Conservation (phyloP, 768 basidiomycete species). For the Daedaleopsis nitida region DNA sequence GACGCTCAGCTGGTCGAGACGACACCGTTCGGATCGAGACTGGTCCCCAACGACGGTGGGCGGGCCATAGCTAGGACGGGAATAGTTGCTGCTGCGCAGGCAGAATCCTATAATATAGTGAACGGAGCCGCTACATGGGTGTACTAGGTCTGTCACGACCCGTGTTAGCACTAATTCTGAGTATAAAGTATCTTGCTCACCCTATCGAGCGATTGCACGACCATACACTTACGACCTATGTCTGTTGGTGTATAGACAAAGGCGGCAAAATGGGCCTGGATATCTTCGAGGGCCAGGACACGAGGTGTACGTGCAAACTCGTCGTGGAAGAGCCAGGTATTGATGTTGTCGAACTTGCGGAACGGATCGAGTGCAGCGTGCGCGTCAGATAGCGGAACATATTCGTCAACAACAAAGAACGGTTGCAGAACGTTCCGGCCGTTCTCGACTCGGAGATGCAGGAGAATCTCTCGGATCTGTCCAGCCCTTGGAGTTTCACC, state of each 20-base stretch:
- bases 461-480: neutral
- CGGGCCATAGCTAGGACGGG: too few species aligned
- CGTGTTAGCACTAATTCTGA: too few species aligned
- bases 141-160: neutral
- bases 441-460: neutral
- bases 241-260: neutral
- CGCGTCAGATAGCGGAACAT: neutral
- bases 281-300: neutral
- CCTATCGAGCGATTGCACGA: neutral
- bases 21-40: too few species aligned
- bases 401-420: neutral
- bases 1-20: too few species aligned
- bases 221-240: neutral
- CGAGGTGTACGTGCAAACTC: neutral
- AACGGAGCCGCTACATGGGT: neutral
- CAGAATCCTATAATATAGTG: too few species aligned
- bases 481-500: neutral
- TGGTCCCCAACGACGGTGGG: too few species aligned
- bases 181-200: too few species aligned
- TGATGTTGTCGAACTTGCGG: neutral
- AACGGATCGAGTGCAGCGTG: neutral
- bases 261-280: neutral
- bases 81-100: too few species aligned
- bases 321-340: neutral
- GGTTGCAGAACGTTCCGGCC: neutral